Base-by-base conservation (phyloP, 2,329 filamentous ascomycete genomes). In the Neonectria punicea region DNA sequence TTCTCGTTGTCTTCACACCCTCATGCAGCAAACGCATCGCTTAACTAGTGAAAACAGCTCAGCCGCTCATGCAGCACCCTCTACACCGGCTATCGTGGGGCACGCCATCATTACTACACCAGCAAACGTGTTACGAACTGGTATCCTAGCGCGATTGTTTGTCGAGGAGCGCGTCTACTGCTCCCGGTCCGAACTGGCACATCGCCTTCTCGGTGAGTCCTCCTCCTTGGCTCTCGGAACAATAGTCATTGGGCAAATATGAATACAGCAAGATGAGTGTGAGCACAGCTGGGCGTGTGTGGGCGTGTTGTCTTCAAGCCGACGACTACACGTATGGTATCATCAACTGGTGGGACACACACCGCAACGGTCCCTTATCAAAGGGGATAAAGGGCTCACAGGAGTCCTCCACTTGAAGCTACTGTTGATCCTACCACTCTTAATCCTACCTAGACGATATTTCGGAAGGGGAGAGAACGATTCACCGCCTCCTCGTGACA, bases 121-220 rank as follows among this genome's bases (percentile, higher is more conserved):
- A 50, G 49, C 34, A 63, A 50, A 30, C 34, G 25, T 63, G 50
- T 55, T 41, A 30, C 18, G 34, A 30, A 36, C 18, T n/a, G 32
- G 43, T 44, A 22, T 44, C 53, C 13, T 34, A 44, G 50, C 61
- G 50, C 50, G 32, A 50, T 44, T 63, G 43, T 18, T 16, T 50
- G 34, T 16, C 16, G 16, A 20, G 36, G 16, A 20, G 28, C 61
- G 61, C 61, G 55, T 55, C 55, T 55, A 44, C 50, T 25, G 25
- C 51, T 44, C 14, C 32, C 28, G 25, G 54, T 44, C 20, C 49
- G 16, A 53, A 20, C 22, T 14, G 18, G 16, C 30, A 20, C 11
- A 25, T 43, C 58, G 61, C 55, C 43, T 57, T 53, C 10, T 58
- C 25, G 49, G 43, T 55, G 53, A 62, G 41, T 63, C 34, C 41